phyloP scores from a whole-genome alignment of 2,329 filamentous ascomycete species.

The Pseudocercospora fijiensis region DNA sequence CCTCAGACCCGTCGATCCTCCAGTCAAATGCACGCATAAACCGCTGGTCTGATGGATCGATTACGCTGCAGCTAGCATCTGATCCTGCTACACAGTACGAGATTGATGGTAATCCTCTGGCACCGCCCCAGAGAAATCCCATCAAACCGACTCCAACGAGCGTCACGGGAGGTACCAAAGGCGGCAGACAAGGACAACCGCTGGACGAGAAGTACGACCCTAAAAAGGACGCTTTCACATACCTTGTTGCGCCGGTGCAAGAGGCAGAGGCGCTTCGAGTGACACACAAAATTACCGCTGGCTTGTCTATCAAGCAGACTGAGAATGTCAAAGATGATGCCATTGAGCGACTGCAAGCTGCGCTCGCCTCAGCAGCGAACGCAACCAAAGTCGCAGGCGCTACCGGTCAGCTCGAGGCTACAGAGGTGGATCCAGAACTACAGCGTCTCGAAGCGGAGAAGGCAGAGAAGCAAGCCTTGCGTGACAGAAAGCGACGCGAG shows the following conservation, averaged over 20 bases:
- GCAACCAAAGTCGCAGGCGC: conserved; percentile 52
- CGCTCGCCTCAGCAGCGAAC: conserved; percentile 64
- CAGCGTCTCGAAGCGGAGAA: conserved; percentile 71
- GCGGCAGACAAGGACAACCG: conserved; percentile 29
- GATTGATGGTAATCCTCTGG: conserved; percentile 67
- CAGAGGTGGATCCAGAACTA: conserved; percentile 72
- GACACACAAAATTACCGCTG: conserved; percentile 73
- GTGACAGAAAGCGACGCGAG: conserved; percentile 59
- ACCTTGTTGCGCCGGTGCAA: conserved; percentile 70
- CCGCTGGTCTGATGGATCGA: conserved; percentile 75
- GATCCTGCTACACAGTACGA: conserved; percentile 69
- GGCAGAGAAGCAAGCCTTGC: conserved; percentile 71
- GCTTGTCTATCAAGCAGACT: conserved; percentile 67
- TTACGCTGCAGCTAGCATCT: conserved; percentile 72
- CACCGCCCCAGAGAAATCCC: conserved; percentile 56
- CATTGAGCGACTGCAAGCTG: conserved; percentile 64
- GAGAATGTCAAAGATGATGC: conserved; percentile 69
- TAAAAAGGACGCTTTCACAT: conserved; percentile 71
- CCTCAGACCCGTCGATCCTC: conserved; percentile 62
- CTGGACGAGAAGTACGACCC: conserved; percentile 59
- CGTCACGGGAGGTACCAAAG: conserved; percentile 36
- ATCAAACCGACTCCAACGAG: conserved; percentile 51
- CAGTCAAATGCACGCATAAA: conserved; percentile 74
- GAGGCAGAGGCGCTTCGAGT: conserved; percentile 67
- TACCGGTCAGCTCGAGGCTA: conserved; percentile 64